Percentiles rank a stretch among this genome's conserved stretches.
Evolutionary conservation across 257 asterid genomes (phyloP).

Genomic region (Capsicum rhomboideum): DNA sequence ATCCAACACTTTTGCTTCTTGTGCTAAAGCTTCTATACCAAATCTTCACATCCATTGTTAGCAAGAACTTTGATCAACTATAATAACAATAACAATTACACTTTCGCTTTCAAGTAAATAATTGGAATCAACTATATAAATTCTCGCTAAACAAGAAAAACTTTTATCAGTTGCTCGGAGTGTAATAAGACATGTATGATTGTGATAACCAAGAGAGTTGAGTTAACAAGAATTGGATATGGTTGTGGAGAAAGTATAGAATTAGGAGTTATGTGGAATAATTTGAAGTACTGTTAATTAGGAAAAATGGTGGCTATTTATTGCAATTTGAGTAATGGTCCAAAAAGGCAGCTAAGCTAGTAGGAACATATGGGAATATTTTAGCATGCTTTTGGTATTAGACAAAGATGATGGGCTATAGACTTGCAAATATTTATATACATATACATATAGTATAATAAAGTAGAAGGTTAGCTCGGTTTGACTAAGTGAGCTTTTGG

Average conservation of each 20-base stretch:
- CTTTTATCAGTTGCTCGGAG: too few species aligned
- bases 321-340: not conserved
- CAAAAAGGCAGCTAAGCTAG: not conserved
- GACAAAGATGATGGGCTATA: not conserved
- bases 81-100: not conserved
- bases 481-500: too few species aligned
- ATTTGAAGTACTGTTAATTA: not conserved
- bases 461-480: not conserved
- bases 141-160: not conserved
- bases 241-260: too few species aligned
- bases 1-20: not conserved
- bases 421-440: not conserved
- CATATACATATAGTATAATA: too few species aligned
- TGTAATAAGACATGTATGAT: not conserved
- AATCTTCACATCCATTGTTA: conserved; percentile 7
- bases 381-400: not conserved
- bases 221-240: not conserved
- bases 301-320: not conserved
- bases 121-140: not conserved
- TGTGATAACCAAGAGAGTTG: not conserved
- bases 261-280: too few species aligned
- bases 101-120: not conserved
- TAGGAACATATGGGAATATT: not conserved
- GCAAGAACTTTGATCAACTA: not conserved
- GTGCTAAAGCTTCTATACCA: conserved; percentile 10